These are phyloP conservation scores for Melaleuca alternifolia DNA, from an alignment of 345 rosid species.

Conservation along the genomic window DNA sequence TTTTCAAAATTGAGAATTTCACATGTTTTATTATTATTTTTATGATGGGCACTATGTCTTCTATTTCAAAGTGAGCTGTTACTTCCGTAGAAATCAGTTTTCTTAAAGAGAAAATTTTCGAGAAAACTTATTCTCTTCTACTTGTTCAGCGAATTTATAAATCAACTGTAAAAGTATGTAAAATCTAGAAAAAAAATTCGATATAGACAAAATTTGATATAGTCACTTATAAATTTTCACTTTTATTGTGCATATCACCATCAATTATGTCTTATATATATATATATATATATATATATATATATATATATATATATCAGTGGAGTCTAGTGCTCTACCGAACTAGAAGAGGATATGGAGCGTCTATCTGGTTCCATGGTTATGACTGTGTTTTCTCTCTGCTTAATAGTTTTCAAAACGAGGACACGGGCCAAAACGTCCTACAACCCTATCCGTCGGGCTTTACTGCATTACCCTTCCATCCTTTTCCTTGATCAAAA, in stretches of 20 bases:
- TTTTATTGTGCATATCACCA: background rate
- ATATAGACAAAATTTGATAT: background rate
- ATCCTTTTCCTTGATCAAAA: no score
- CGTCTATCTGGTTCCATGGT: no score
- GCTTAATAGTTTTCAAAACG: no score
- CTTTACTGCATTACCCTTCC: no score
- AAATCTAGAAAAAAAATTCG: accelerated
- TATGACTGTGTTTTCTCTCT: no score
- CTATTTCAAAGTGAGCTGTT: background rate
- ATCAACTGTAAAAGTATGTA: background rate
- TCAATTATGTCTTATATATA: background rate
- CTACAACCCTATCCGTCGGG: no score
- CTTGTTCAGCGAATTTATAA: background rate
- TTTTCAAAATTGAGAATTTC: background rate
- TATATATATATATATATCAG: no score
- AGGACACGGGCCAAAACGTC: no score
- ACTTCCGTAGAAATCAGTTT: background rate
- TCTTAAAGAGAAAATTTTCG: background rate
- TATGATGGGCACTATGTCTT: background rate
- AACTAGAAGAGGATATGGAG: no score
- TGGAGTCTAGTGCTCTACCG: no score
- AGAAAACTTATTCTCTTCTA: background rate
- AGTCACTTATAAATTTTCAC: background rate
- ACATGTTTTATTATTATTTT: background rate
- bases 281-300: no score